Conservation (phyloP, 805 yeast genomes). For the Yarrowia keelungensis region DNA sequence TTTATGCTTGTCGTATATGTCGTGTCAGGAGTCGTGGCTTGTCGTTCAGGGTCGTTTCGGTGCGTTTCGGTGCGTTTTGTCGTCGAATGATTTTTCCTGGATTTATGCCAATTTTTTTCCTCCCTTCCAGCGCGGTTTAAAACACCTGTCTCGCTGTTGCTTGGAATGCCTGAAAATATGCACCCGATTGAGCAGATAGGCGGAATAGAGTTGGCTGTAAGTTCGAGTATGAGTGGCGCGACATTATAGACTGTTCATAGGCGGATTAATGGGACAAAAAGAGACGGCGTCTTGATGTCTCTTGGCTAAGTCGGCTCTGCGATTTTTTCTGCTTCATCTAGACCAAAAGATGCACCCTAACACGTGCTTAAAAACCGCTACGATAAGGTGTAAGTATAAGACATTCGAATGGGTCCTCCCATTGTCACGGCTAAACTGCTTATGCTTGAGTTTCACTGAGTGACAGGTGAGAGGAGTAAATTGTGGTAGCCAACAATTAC, state of each 20-base stretch:
- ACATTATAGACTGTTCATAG: not conserved
- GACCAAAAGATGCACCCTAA: no score
- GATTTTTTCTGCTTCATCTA: no score
- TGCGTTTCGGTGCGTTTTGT: not conserved
- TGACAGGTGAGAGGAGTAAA: no score
- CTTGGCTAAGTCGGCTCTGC: no score
- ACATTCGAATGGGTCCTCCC: no score
- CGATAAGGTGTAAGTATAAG: no score
- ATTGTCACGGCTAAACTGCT: no score
- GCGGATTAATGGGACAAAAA: no score
- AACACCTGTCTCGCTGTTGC: conserved; percentile 1
- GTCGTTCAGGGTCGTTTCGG: no score
- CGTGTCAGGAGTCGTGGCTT: not conserved
- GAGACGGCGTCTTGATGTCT: not conserved
- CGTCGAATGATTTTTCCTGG: not conserved
- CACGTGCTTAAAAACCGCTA: no score
- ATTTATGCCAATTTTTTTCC: not conserved
- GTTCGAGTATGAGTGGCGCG: conserved; percentile 13
- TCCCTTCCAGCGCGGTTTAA: conserved; percentile 4
- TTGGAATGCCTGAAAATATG: conserved; percentile 26
- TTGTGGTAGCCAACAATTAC: no score
- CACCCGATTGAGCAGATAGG: conserved; percentile 36
- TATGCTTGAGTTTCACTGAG: no score
- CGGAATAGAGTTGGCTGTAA: conserved; percentile 7
- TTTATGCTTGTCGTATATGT: not conserved